phyloP scores from a whole-genome alignment of 371 early-diverging fungal species.

The Mucor plumbeus region DNA sequence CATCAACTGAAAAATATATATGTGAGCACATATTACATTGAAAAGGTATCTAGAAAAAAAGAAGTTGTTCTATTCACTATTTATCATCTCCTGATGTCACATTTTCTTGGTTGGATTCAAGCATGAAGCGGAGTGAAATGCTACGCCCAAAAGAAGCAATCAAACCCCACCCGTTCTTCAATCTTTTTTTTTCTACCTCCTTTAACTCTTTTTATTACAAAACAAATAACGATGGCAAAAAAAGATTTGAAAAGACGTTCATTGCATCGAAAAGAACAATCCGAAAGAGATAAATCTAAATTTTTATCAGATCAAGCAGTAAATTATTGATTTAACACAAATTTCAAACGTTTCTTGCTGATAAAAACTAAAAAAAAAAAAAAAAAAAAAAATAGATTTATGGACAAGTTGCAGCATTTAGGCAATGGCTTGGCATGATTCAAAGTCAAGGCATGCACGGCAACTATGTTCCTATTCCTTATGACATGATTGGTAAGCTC shows the following conservation, averaged over 20 bases:
- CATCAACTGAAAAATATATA: neutral
- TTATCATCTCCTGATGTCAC: neutral
- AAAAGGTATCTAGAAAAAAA: neutral
- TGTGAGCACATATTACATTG: neutral
- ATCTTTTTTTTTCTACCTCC: neutral
- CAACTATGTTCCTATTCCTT: constrained; percentile 51
- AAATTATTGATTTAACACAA: neutral
- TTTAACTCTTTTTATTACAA: neutral
- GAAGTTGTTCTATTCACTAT: neutral
- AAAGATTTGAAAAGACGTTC: constrained; percentile 32
- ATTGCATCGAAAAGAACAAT: constrained; percentile 44
- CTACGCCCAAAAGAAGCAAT: too few species aligned
- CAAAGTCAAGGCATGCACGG: constrained; percentile 36
- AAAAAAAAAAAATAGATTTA: constrained; percentile 28
- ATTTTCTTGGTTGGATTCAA: neutral
- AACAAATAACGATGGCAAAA: constrained; percentile 6
- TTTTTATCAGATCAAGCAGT: constrained; percentile 34
- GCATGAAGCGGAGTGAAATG: too few species aligned
- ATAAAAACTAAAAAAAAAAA: neutral
- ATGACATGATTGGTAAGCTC: constrained; percentile 56
- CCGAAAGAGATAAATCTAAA: constrained; percentile 39
- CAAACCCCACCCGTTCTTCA: neutral
- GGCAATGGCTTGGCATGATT: constrained; percentile 27
- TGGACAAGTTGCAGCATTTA: constrained; percentile 36
- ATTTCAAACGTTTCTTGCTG: neutral